These are phyloP conservation scores for Fomitopsis betulina DNA, from an alignment of 1,284 basidiomycete species.

Conservation along the genomic window DNA sequence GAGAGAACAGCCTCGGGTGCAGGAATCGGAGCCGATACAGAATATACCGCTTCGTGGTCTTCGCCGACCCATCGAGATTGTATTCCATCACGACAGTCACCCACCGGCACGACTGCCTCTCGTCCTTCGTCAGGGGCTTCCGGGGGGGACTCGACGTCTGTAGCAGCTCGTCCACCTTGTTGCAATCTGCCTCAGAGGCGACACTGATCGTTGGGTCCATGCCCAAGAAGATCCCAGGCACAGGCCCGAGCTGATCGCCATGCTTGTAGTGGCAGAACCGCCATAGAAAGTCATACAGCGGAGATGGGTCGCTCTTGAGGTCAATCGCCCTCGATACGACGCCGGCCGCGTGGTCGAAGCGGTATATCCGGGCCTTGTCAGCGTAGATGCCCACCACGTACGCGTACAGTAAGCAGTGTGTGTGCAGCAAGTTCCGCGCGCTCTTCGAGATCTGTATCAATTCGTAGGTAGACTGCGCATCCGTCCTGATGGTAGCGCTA, in stretches of 20 bases:
- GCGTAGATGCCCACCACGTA: constrained; percentile 13
- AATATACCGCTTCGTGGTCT: neutral
- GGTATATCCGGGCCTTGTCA: constrained; percentile 3
- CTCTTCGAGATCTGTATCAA: neutral
- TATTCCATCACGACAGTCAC: neutral
- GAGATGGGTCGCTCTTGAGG: no score
- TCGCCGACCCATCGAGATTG: neutral
- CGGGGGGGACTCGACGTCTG: neutral
- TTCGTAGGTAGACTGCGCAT: neutral
- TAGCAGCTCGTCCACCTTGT: neutral
- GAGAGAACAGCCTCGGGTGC: neutral
- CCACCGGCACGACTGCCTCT: neutral
- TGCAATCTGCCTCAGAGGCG: neutral
- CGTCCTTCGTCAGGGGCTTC: neutral
- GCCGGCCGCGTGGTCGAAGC: constrained; percentile 6
- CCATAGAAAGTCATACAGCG: no score
- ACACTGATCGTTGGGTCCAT: neutral
- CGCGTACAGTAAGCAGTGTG: constrained; percentile 7
- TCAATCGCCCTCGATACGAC: neutral
- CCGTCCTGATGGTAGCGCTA: no score
- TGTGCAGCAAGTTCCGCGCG: constrained; percentile 3
- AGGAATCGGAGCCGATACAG: neutral
- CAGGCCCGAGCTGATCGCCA: neutral
- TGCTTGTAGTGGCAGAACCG: neutral
- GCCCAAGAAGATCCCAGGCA: neutral